Percentiles rank a stretch among this genome's conserved stretches.
Evolutionary conservation across 352 stramenopile genomes (phyloP).

Genomic region (Halophytophthora polymorphica): DNA sequence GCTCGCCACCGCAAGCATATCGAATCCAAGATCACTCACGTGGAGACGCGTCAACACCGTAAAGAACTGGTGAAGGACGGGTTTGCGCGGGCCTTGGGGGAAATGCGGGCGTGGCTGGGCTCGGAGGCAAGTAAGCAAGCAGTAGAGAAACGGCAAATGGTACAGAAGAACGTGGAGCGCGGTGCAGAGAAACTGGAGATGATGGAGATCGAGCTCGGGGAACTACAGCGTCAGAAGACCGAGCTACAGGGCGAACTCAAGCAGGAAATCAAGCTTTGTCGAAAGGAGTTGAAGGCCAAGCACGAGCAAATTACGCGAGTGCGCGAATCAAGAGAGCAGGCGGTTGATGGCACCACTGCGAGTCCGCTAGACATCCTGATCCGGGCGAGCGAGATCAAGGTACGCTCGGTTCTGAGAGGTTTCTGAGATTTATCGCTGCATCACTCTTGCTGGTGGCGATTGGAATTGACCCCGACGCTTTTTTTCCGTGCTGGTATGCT

Average conservation of each 20-base stretch:
- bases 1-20: slow-evolving; percentile 17
- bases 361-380: slow-evolving; percentile 51
- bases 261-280: slow-evolving; percentile 16
- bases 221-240: slow-evolving; percentile 19
- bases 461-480: background rate
- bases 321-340: slow-evolving; percentile 23
- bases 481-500: slow-evolving; percentile 1
- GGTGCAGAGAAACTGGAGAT: slow-evolving; percentile 25
- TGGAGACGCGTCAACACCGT: slow-evolving; percentile 32
- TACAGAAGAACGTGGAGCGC: slow-evolving; percentile 20
- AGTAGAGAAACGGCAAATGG: slow-evolving; percentile 3
- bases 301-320: slow-evolving; percentile 34
- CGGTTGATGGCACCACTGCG: slow-evolving; percentile 12
- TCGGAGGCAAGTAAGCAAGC: slow-evolving; percentile 1
- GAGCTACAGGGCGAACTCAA: slow-evolving; percentile 11
- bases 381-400: slow-evolving; percentile 53
- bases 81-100: slow-evolving; percentile 33
- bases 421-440: background rate
- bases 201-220: slow-evolving; percentile 29
- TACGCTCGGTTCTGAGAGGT: slow-evolving; percentile 8
- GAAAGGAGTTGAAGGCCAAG: slow-evolving; percentile 38
- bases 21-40: slow-evolving; percentile 22
- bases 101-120: slow-evolving; percentile 36
- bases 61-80: slow-evolving; percentile 31
- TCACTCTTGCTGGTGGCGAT: slow-evolving; percentile 1